Evolutionary conservation across 2,329 filamentous ascomycete species (phyloP).

Genomic region (Alternaria rosae): DNA sequence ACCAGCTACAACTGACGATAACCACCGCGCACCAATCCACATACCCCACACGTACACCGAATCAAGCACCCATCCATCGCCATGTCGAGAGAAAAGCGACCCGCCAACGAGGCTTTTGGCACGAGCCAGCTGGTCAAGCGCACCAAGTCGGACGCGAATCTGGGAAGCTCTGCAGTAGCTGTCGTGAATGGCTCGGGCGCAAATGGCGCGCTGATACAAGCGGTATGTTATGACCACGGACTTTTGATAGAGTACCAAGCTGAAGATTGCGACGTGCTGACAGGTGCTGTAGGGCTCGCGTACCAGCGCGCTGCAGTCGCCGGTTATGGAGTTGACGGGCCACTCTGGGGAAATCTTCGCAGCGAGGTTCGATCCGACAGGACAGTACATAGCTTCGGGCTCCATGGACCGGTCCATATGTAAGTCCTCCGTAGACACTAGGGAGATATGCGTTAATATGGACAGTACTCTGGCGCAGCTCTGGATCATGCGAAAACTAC

Average conservation of each 20-base stretch:
- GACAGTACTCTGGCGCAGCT: conserved; percentile 89
- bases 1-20: conserved; percentile 17
- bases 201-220: conserved; percentile 70
- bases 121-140: conserved; percentile 86
- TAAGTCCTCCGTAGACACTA: conserved; percentile 55
- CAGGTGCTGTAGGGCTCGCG: conserved; percentile 68
- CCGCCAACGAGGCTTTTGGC: conserved; percentile 83
- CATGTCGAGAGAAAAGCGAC: conserved; percentile 93
- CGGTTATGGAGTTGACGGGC: conserved; percentile 89
- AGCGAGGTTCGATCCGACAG: conserved; percentile 87
- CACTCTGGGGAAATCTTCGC: conserved; percentile 86
- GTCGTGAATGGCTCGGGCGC: conserved; percentile 63
- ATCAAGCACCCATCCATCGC: conserved; percentile 21
- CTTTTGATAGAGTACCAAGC: conserved; percentile 39
- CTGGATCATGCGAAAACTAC: conserved; percentile 94
- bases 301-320: conserved; percentile 84
- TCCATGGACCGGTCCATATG: conserved; percentile 93
- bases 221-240: conserved; percentile 64
- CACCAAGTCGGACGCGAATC: conserved; percentile 73
- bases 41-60: neutral
- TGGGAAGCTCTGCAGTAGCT: conserved; percentile 63
- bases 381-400: conserved; percentile 88
- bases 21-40: conserved; percentile 9
- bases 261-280: conserved; percentile 40
- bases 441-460: conserved; percentile 22